Evolutionary conservation across 2,329 filamentous ascomycete species (phyloP).

Genomic region (Diplocarpon mali): DNA sequence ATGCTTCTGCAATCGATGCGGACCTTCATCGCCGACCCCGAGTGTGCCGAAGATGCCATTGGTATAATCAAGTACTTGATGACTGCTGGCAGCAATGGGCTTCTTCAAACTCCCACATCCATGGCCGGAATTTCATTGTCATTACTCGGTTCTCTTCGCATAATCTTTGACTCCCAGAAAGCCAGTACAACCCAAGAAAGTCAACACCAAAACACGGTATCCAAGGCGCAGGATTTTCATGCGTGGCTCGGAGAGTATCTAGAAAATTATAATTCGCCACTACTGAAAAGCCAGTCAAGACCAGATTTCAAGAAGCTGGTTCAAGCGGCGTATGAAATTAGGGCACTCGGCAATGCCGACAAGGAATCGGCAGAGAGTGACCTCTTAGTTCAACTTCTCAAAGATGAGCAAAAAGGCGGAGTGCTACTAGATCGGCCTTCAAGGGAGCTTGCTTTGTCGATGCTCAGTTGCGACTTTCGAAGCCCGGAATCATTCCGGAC

Average conservation of each 20-base stretch:
- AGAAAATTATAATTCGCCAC: slow-evolving; percentile 42
- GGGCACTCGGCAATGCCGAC: slow-evolving; percentile 57
- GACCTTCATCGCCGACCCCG: slow-evolving; percentile 67
- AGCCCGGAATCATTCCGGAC: slow-evolving; percentile 43
- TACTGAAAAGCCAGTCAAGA: slow-evolving; percentile 31
- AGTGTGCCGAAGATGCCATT: slow-evolving; percentile 84
- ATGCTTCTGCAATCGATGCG: slow-evolving; percentile 77
- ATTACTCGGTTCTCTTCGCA: slow-evolving; percentile 64
- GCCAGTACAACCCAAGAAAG: slow-evolving; percentile 76
- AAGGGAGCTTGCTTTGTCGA: slow-evolving; percentile 55
- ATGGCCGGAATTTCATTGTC: slow-evolving; percentile 71
- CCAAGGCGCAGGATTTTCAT: slow-evolving; percentile 65
- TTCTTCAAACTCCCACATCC: slow-evolving; percentile 60
- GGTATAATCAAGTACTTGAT: slow-evolving; percentile 81
- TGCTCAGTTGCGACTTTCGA: slow-evolving; percentile 67
- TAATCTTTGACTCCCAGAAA: slow-evolving; percentile 64
- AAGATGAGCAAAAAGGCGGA: slow-evolving; percentile 52
- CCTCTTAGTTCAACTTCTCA: slow-evolving; percentile 66
- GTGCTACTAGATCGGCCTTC: slow-evolving; percentile 61
- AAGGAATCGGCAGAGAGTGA: slow-evolving; percentile 65
- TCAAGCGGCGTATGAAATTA: slow-evolving; percentile 55
- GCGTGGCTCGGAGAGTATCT: slow-evolving; percentile 67
- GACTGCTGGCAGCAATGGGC: slow-evolving; percentile 50
- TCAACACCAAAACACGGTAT: slow-evolving; percentile 67
- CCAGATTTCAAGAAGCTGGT: slow-evolving; percentile 55